Base-by-base conservation (phyloP, 495 filamentous ascomycete species). In the Aspergillus affinis region DNA sequence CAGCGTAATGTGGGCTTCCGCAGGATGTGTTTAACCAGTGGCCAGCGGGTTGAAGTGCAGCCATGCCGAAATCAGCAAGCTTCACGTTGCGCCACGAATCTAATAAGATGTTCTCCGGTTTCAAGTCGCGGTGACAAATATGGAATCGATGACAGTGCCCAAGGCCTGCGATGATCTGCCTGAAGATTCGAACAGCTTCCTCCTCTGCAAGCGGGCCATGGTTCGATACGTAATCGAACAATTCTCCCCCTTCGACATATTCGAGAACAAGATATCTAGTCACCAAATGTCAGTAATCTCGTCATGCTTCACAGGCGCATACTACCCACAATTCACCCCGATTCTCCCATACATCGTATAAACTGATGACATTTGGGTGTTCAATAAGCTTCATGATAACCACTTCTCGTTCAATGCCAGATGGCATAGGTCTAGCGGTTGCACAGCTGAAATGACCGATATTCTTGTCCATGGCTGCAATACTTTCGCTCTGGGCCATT, bases 261-360 rank as follows among this genome's bases (percentile, higher is more conserved):
- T 99, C 94, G n/a, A 97, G 84, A 4, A 98, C 89, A n/a, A 99
- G 82, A 70, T 97, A 98, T 44, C 93, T 98, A 27, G 13, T 26
- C 29, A 13, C 12, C 8, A 27, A 41, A 12, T 49, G 55, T 63
- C 6, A 63, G 55, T 18, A 55, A 20, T 9, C 32, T 23, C 20
- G n/a, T 49, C 13, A 26, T 6, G 10, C 2, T 23, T 19, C 21
- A 0, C 1, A 19, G 19, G 54, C 21, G 9, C 32, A 17, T 55
- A 18, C 30, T 30, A 81, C 89, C 76, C 79, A 98, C 92, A 98
- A 84, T 70, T 98, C 91, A 49, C 89, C 86, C 17, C 88, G 81
- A 65, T 96, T 97, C 78, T 98, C 95, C 93, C 93, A 99, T 17
- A 98, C 89, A 74, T 98, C 95, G 67, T 90, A 90, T 9, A 99